These are phyloP conservation scores for Pleurotus citrinopileatus DNA, from an alignment of 768 basidiomycete species.

Conservation along the genomic window DNA sequence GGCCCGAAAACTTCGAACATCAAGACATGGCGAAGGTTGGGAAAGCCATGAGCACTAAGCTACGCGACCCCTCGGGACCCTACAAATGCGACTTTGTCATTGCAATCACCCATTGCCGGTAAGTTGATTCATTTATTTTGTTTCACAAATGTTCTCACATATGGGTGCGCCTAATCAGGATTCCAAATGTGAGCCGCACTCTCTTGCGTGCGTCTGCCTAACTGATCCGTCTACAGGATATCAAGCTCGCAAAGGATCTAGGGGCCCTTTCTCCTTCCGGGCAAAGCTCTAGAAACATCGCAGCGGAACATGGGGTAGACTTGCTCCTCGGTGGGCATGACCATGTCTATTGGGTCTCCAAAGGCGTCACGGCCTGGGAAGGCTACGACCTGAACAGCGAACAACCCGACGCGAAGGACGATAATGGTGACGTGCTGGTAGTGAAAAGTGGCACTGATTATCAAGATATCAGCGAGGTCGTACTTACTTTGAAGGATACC, in stretches of 20 bases:
- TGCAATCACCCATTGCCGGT: slow-evolving; percentile 36
- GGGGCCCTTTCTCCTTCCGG: slow-evolving; percentile 55
- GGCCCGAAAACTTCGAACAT: slow-evolving; percentile 62
- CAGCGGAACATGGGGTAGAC: slow-evolving; percentile 70
- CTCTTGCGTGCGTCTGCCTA: neutral
- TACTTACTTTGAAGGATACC: slow-evolving; percentile 56
- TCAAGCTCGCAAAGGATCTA: slow-evolving; percentile 62
- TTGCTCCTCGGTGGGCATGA: slow-evolving; percentile 87
- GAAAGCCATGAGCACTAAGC: slow-evolving; percentile 44
- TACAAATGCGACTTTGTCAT: neutral
- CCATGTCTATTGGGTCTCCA: slow-evolving; percentile 74
- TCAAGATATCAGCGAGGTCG: slow-evolving; percentile 77
- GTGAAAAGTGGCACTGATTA: slow-evolving; percentile 92
- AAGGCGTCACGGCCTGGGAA: slow-evolving; percentile 68
- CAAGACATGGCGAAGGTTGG: slow-evolving; percentile 57
- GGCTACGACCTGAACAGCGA: slow-evolving; percentile 49
- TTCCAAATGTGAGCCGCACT: slow-evolving; percentile 42
- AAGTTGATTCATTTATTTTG: slow-evolving; percentile 13
- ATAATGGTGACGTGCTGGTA: slow-evolving; percentile 66
- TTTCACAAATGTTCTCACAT: neutral
- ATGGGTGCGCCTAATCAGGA: slow-evolving; percentile 19
- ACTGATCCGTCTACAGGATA: slow-evolving; percentile 45
- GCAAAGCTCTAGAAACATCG: slow-evolving; percentile 40
- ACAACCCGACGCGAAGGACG: slow-evolving; percentile 61
- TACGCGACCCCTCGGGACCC: slow-evolving; percentile 44